These are phyloP conservation scores for Podospora pseudocomata DNA, from an alignment of 495 filamentous ascomycete species.

Conservation along the genomic window DNA sequence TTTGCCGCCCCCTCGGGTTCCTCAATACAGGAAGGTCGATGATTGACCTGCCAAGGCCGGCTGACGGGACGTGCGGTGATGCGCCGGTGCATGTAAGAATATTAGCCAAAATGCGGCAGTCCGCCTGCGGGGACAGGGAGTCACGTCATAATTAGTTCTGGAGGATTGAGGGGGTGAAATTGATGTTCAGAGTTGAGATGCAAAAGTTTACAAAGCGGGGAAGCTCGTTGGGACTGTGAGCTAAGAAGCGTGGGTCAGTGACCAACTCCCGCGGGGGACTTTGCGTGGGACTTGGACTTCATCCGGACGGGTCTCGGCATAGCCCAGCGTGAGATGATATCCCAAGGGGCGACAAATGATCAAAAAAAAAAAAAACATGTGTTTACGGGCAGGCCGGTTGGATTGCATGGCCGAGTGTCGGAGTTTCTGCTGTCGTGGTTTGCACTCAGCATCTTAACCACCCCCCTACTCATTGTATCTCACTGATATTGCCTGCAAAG, in stretches of 20 bases:
- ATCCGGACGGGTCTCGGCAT: slow-evolving; percentile 23
- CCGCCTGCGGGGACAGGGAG: slow-evolving; percentile 18
- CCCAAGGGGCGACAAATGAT: background rate
- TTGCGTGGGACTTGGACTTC: slow-evolving; percentile 22
- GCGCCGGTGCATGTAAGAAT: slow-evolving; percentile 5
- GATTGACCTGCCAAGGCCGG: slow-evolving; percentile 20
- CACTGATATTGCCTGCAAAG: background rate
- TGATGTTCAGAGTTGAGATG: background rate
- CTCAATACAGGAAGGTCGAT: slow-evolving; percentile 22
- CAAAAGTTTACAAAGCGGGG: slow-evolving; percentile 13
- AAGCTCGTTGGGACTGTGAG: slow-evolving; percentile 7
- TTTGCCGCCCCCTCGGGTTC: slow-evolving; percentile 26
- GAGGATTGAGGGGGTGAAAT: slow-evolving; percentile 15
- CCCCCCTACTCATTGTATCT: background rate
- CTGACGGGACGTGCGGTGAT: slow-evolving; percentile 10
- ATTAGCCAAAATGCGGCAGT: slow-evolving; percentile 28
- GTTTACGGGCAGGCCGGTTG: background rate
- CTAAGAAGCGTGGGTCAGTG: slow-evolving; percentile 4
- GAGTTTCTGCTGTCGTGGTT: background rate
- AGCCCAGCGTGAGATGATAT: slow-evolving; percentile 1
- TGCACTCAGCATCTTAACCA: background rate
- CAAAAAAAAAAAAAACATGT: background rate
- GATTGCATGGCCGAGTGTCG: background rate
- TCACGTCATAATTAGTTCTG: slow-evolving; percentile 26
- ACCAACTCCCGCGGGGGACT: slow-evolving; percentile 4